Conservation (phyloP, 1,284 basidiomycete species). For the Gomphus bonarii region DNA sequence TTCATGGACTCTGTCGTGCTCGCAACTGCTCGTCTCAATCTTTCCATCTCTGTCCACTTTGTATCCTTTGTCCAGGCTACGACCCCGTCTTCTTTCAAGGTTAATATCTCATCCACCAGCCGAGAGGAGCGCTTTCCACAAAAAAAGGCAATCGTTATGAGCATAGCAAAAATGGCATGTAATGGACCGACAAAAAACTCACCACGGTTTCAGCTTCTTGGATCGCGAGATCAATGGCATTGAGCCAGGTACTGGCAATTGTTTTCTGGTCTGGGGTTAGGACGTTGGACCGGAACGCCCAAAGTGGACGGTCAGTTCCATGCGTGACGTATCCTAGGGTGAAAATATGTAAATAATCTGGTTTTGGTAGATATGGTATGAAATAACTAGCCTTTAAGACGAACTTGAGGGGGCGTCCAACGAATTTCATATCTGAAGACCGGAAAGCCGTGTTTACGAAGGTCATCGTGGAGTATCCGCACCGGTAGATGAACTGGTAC, state of each 20-base stretch:
- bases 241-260: slow-evolving; percentile 41
- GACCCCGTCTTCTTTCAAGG: slow-evolving; percentile 35
- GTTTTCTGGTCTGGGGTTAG: slow-evolving; percentile 28
- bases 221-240: slow-evolving; percentile 33
- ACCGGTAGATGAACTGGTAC: slow-evolving; percentile 54
- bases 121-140: background rate
- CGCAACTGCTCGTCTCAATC: slow-evolving; percentile 21
- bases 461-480: slow-evolving; percentile 49
- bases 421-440: slow-evolving; percentile 58
- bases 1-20: background rate
- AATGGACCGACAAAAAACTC: background rate
- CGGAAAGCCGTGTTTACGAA: slow-evolving; percentile 44
- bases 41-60: slow-evolving; percentile 38
- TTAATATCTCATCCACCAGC: slow-evolving; percentile 32
- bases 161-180: background rate
- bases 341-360: background rate
- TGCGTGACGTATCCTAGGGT: slow-evolving; percentile 56
- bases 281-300: slow-evolving; percentile 34
- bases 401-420: slow-evolving; percentile 51
- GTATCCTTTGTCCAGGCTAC: slow-evolving; percentile 47
- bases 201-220: slow-evolving; percentile 24
- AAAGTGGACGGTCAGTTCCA: slow-evolving; percentile 44
- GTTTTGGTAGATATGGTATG: slow-evolving; percentile 4
- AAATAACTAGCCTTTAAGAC: slow-evolving; percentile 17
- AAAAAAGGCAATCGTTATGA: background rate